phyloP scores from a whole-genome alignment of 495 filamentous ascomycete species.

The Xylaria cubensis region DNA sequence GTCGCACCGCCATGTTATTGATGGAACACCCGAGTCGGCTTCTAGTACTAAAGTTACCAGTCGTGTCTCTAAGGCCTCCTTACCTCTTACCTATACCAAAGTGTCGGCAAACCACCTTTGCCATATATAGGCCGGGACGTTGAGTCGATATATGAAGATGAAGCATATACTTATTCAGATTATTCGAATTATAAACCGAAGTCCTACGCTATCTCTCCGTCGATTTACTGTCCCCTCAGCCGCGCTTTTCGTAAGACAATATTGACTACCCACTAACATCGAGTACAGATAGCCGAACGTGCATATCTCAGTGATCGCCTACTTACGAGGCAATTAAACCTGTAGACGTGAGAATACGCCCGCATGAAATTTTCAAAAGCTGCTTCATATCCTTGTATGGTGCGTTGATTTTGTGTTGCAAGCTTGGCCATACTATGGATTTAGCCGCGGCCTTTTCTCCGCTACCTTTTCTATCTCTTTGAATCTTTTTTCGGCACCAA shows the following conservation, averaged over 20 bases:
- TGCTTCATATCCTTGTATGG: neutral
- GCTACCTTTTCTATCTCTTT: neutral
- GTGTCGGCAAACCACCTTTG: neutral
- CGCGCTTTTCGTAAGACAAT: neutral
- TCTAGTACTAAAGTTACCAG: neutral
- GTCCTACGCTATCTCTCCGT: neutral
- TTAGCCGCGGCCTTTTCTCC: constrained; percentile 29
- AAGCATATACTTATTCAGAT: neutral
- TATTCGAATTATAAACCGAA: neutral
- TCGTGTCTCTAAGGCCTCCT: neutral
- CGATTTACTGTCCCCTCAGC: neutral
- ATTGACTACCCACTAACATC: neutral
- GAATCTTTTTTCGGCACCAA: too few relatives aligned
- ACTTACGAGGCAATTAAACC: neutral
- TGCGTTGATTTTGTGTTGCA: neutral
- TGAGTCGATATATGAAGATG: neutral
- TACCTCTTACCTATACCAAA: neutral
- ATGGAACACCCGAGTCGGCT: neutral
- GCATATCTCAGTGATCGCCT: neutral
- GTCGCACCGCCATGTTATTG: neutral
- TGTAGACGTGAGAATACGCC: neutral
- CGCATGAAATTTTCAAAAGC: neutral
- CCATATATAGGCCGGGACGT: neutral
- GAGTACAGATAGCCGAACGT: neutral
- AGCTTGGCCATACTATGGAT: constrained; percentile 30